Percentiles rank a stretch among this genome's conserved stretches.
These are phyloP conservation scores for Rubus idaeus DNA, from an alignment of 306 rosid genomes.

Conservation along the genomic window DNA sequence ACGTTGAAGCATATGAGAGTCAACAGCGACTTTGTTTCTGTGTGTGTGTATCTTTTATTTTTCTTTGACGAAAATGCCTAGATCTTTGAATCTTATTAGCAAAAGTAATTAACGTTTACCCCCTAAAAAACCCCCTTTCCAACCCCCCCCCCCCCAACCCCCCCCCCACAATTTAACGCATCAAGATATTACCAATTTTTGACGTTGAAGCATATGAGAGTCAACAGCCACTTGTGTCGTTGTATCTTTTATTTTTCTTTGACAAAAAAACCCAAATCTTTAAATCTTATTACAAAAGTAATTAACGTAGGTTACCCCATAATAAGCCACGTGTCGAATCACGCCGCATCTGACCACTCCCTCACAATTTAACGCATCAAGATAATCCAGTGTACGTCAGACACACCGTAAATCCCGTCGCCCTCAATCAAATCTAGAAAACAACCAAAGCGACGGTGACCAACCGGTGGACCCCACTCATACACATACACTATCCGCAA, in stretches of 20 bases:
- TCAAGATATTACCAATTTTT: neutral
- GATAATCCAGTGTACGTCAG: constrained; percentile 8
- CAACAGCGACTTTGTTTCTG: neutral
- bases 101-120: neutral
- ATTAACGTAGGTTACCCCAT: neutral
- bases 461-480: constrained; percentile 30
- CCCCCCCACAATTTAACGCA: too few species aligned
- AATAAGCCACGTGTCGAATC: neutral
- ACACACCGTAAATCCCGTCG: constrained; percentile 10
- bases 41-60: neutral
- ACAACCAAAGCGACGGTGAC: neutral
- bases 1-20: neutral
- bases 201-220: neutral
- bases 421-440: constrained; percentile 4
- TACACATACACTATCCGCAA: too few species aligned
- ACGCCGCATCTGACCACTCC: neutral
- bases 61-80: neutral
- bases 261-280: neutral
- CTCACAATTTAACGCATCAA: neutral
- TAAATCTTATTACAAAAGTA: neutral
- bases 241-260: neutral
- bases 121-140: too few species aligned
- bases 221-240: neutral
- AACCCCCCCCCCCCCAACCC: too few species aligned
- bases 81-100: neutral